A percentile compares a stretch with the other conserved stretches of the same genome.
These are phyloP conservation scores for Psilocybe tampanensis DNA, from an alignment of 768 basidiomycete genomes.

Conservation along the genomic window DNA sequence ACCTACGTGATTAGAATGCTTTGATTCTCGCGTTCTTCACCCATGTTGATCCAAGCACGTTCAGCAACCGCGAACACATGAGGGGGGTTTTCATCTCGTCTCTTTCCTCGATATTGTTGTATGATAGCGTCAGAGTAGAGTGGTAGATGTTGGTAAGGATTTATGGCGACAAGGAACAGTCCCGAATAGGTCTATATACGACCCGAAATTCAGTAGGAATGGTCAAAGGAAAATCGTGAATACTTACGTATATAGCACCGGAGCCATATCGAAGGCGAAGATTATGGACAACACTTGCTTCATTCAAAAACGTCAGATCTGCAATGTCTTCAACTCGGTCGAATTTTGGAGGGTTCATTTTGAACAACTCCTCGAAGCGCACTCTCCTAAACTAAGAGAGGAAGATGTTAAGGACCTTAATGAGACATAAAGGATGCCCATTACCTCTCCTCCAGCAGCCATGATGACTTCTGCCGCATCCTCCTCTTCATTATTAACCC, in stretches of 20 bases:
- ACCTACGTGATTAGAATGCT: conserved; percentile 96
- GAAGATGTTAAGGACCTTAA: background rate
- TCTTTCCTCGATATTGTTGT: conserved; percentile 87
- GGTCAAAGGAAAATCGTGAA: background rate
- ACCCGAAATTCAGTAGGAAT: background rate
- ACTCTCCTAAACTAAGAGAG: conserved; percentile 44
- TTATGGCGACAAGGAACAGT: conserved; percentile 96
- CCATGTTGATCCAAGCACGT: conserved; percentile 98
- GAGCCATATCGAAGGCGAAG: conserved; percentile 89
- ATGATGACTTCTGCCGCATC: conserved; percentile 85
- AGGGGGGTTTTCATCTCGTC: conserved; percentile 91
- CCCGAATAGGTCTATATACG: conserved; percentile 83
- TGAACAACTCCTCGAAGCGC: conserved; percentile 80
- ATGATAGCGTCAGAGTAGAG: conserved; percentile 89
- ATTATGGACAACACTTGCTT: conserved; percentile 99
- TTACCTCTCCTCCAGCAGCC: conserved; percentile 81
- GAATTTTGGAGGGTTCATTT: conserved; percentile 99
- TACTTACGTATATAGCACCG: conserved; percentile 87
- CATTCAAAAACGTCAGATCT: conserved; percentile 96
- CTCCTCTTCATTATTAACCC: conserved; percentile 87
- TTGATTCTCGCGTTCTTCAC: conserved; percentile 95
- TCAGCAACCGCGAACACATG: conserved; percentile 98
- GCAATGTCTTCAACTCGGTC: conserved; percentile 98
- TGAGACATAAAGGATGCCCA: background rate
- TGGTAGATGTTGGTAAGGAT: conserved; percentile 92